Evolutionary conservation across 306 rosid genomes (phyloP).

Genomic region (Dryas drummondii): DNA sequence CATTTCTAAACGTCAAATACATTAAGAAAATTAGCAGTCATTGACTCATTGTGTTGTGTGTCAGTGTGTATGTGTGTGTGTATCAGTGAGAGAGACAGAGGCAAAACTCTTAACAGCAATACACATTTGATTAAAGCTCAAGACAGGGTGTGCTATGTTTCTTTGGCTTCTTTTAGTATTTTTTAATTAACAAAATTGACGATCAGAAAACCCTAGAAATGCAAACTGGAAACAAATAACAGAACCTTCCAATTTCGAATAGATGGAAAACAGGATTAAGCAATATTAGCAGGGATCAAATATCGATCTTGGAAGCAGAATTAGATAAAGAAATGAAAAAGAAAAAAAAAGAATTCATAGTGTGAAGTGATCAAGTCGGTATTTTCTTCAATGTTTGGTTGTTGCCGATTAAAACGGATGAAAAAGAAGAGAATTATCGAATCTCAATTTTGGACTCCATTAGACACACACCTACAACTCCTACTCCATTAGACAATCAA

Average conservation of each 20-base stretch:
- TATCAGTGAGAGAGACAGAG: not conserved
- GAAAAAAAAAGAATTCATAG: not conserved
- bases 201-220: conserved; percentile 13
- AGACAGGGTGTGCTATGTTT: not conserved
- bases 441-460: conserved; percentile 8
- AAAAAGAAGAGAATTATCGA: not conserved
- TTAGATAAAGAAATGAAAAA: not conserved
- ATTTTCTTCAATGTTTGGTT: not conserved
- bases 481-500: not conserved
- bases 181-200: not conserved
- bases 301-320: not conserved
- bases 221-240: not conserved
- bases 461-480: conserved; percentile 3
- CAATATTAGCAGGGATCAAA: not conserved
- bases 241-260: not conserved
- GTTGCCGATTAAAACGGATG: not conserved
- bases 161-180: not conserved
- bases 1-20: not conserved
- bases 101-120: not conserved
- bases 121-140: not conserved
- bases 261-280: not conserved
- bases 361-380: not conserved
- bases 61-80: too few species aligned
- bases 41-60: too few species aligned
- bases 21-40: not conserved